Evolutionary conservation across 2,329 filamentous ascomycete species (phyloP), one percentile per base, ranked within the genome.

Genomic region (Simplicillium sp.): DNA sequence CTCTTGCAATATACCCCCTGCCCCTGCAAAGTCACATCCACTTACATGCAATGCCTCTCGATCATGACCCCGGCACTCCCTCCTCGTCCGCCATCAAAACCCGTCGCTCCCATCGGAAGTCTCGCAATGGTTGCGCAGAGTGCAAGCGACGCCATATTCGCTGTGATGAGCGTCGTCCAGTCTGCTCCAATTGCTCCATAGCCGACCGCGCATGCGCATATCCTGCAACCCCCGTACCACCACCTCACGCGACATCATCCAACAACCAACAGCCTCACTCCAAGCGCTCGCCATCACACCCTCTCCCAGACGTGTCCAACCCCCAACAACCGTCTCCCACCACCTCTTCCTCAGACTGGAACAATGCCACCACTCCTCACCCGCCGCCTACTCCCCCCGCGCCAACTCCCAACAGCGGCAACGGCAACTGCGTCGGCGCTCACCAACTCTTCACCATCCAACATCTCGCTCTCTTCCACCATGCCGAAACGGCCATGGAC

Each of bases 71-170:
- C 9, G 37, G 32, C 37, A 37, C 37, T 13, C 34, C 34, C 18
- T 40, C 33, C 37, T 32, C 45, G 18, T 34, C 41, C n/a, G 45
- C 49, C 34, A 46, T 48, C 46, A 61, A 62, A 46, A 53, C 56
- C 12, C 55, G 61, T 14, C 58, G 61, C 29, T 53, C 60, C 4
- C 61, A 65, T 49, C 56, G 57, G 36, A 66, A 66, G 45, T 65
- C 62, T n/a, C 54, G 61, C 15, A 63, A 61, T 37, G 61, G 62
- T 25, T 65, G 62, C 45, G 54, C 46, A 42, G 61, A 63, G 46
- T 66, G 62, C 51, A 66, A 66, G 50, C 46, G 59, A 13, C 55
- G 62, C 2, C 62, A 66, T 35, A 63, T 65, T 40, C 64, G 63
- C 29, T 68, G 66, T 51, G 66, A 69, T 41, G 64, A 68, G 49